A percentile compares a stretch with the other conserved stretches of the same genome.
Conservation (phyloP, 352 stramenopile genomes). For the Phytophthora megakarya region DNA sequence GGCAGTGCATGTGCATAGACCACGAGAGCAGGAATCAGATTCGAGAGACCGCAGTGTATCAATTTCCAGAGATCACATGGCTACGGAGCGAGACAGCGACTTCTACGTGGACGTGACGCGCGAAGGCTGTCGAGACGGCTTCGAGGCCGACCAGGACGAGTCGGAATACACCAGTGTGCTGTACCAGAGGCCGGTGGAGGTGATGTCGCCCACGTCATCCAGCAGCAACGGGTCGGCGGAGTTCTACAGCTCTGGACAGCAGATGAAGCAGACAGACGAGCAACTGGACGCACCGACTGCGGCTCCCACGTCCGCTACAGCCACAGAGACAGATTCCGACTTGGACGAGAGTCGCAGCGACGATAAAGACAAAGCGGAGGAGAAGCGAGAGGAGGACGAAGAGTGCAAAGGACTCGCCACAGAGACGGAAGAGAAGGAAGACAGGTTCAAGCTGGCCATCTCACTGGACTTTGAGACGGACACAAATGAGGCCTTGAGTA, state of each 20-base stretch:
- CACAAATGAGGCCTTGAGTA: conserved; percentile 38
- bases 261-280: conserved; percentile 10
- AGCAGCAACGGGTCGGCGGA: conserved; percentile 61
- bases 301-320: conserved; percentile 30
- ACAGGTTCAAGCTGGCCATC: conserved; percentile 61
- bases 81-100: conserved; percentile 34
- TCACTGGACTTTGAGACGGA: conserved; percentile 72
- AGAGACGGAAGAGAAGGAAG: conserved; percentile 22
- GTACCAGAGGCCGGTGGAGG: conserved; percentile 34
- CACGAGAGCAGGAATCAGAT: conserved; percentile 16
- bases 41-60: conserved; percentile 5
- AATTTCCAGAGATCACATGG: conserved; percentile 16
- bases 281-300: neutral
- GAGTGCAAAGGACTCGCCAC: conserved; percentile 34
- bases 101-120: conserved; percentile 45
- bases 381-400: conserved; percentile 32
- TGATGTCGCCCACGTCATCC: conserved; percentile 59
- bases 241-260: conserved; percentile 14
- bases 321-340: conserved; percentile 44
- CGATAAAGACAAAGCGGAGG: conserved; percentile 35
- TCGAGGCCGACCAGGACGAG: conserved; percentile 31
- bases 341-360: conserved; percentile 27
- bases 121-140: conserved; percentile 27
- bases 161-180: conserved; percentile 38
- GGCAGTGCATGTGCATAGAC: too few relatives aligned